These are phyloP conservation scores for Coniferiporia weirii DNA, from an alignment of 1,284 basidiomycete genomes.

Conservation along the genomic window DNA sequence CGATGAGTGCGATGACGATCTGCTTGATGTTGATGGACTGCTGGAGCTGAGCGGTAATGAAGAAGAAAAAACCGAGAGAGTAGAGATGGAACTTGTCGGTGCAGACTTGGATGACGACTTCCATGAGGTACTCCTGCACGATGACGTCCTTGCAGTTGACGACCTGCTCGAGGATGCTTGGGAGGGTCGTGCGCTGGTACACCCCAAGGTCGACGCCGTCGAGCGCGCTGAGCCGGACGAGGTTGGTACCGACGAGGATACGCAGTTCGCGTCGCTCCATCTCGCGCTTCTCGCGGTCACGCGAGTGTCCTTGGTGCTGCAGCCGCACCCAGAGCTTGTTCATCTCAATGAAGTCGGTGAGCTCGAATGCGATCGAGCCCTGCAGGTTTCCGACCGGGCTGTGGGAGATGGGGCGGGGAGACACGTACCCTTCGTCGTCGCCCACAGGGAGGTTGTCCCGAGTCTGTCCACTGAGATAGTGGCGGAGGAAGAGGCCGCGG, in stretches of 20 bases:
- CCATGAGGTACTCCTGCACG: slow-evolving; percentile 97
- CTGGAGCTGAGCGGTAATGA: too few species aligned
- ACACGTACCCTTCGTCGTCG: slow-evolving; percentile 68
- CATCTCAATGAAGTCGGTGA: too few species aligned
- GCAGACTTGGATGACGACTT: slow-evolving; percentile 97
- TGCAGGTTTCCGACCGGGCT: too few species aligned
- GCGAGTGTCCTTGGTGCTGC: too few species aligned
- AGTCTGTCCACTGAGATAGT: too few species aligned
- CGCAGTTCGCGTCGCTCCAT: slow-evolving; percentile 89
- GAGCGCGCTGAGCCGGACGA: slow-evolving; percentile 87
- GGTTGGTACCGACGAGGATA: slow-evolving; percentile 93
- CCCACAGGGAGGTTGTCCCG: slow-evolving; percentile 86
- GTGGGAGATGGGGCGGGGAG: background rate
- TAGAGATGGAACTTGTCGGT: too few species aligned
- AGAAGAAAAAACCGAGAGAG: too few species aligned
- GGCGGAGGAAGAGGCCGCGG: slow-evolving; percentile 84
- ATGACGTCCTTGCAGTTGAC: slow-evolving; percentile 97
- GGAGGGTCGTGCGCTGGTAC: slow-evolving; percentile 81
- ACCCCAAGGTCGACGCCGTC: slow-evolving; percentile 91
- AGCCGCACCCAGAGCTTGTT: slow-evolving; percentile 86
- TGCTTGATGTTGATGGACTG: too few species aligned
- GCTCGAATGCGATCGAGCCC: slow-evolving; percentile 2
- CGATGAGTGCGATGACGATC: slow-evolving; percentile 93
- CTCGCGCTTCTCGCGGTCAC: slow-evolving; percentile 93
- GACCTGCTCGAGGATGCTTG: slow-evolving; percentile 88